Base-by-base conservation (phyloP, 2,329 filamentous ascomycete species). In the Diaporthe aspalathi region DNA sequence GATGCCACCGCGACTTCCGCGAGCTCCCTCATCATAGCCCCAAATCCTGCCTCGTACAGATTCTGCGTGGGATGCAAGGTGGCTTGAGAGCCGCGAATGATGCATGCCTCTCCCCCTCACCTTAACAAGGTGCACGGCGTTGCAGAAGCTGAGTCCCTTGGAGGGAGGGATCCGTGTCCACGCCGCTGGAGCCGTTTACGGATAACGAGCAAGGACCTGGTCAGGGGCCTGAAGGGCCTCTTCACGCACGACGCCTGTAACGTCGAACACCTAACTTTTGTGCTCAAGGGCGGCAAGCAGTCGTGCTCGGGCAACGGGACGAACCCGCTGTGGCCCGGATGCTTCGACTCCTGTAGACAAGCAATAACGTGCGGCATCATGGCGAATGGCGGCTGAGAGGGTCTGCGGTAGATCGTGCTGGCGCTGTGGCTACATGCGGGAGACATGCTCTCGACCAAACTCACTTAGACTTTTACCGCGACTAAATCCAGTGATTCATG, bases 41-140 rank as follows among this genome's bases (percentile, higher is more conserved):
- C 70, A 57, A 9, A 65, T 69, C 49, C 80, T 4, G 83, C 81
- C 71, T 85, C 83, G 66, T 81, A 83, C 29, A 84, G 11, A n/a
- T 69, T 57, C 4, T 57, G 56, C 20, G 68, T 43, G 32, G 68
- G 52, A 50, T 70, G 27, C 74, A 1, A 72, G 29, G 22, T 57
- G 8, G 49, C 70, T n/a, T 1, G 54, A 68, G 27, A 5, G 24
- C 38, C 32, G 50, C 45, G n/a, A 22, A 20, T 27, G 68, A 72
- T 24, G 53, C 43, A 40, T 29, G 43, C 45, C n/a, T n/a, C n/a
- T n/a, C n/a, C n/a, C n/a, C n/a, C n/a, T n/a, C n/a, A n/a, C n/a
- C n/a, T n/a, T n/a, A n/a, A n/a, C n/a, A n/a, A n/a, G n/a, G n/a
- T n/a, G n/a, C n/a, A 70, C 24, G 67, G 70, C 14, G 68, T 70